Evolutionary conservation across 2,329 filamentous ascomycete genomes (phyloP), one percentile per base, ranked within the genome.

Genomic region (Drechslerella coelobrocha): DNA sequence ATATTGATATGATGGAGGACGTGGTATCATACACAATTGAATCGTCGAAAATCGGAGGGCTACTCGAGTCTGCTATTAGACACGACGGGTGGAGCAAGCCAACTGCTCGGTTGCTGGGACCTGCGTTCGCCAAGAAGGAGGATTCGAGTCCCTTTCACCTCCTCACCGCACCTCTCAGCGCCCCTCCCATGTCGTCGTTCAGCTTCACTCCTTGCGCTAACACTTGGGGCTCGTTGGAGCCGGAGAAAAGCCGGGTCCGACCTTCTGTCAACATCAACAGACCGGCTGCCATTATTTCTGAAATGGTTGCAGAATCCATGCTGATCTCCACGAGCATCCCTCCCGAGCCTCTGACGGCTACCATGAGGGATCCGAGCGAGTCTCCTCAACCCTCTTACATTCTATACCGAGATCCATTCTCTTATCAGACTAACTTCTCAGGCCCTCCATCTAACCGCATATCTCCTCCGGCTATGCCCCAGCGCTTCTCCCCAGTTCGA

Each of bases 1-100:
- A 61, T 14, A 19, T 45, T 51, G 56, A 68, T 26, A 68, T 68
- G 56, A 61, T 68, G 56, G 63, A 68, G 51, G 56, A 51, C 29
- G 51, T 61, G n/a, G 27, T 68, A 17, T 14, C 39, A n/a, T 68
- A 51, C 34, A n/a, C 31, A 2, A 51, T 56, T 50, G 55, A 68
- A n/a, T n/a, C n/a, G 21, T 17, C 55, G 9, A 68, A 61, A 56
- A 23, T 68, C 9, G 63, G 55, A 56, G 63, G 63, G 10, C 60
- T 55, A 27, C 48, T 61, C 31, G 63, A 68, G 34, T 14, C 63
- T 23, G 51, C 51, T 26, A 39, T 39, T 6, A 39, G 34, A 10
- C 12, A 10, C 17, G 4, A 4, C 17, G 55, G 52, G 17, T 61
- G 63, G 63, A 68, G 50, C 17, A 65, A 47, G 34, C 56, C 48